Evolutionary conservation across 805 yeast species (phyloP).

Genomic region (Candida boidinii): DNA sequence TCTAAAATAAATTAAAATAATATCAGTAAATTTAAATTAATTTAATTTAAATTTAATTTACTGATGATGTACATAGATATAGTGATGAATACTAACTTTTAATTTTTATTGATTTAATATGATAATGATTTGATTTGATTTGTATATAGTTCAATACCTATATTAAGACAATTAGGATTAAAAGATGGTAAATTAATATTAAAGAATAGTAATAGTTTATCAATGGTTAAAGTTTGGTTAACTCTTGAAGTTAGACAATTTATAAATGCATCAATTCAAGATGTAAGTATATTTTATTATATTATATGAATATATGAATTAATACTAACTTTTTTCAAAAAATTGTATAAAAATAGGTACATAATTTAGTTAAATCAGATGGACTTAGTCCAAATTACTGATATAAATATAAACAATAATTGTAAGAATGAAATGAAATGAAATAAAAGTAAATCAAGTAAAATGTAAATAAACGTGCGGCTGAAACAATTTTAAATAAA

Average conservation of each 20-base stretch:
- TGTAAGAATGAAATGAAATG: neutral
- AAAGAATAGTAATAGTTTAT: slow-evolving; percentile 49
- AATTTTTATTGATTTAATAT: neutral
- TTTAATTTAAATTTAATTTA: neutral
- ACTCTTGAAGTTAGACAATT: slow-evolving; percentile 85
- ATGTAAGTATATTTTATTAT: slow-evolving; percentile 36
- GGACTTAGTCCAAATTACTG: slow-evolving; percentile 57
- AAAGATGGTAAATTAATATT: slow-evolving; percentile 56
- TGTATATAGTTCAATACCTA: slow-evolving; percentile 62
- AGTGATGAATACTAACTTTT: neutral
- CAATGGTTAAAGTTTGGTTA: slow-evolving; percentile 87
- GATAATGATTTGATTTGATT: neutral
- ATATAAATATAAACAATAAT: neutral
- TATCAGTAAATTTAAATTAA: neutral
- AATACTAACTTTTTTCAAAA: slow-evolving; percentile 9
- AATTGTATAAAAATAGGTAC: slow-evolving; percentile 23
- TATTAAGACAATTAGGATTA: slow-evolving; percentile 71
- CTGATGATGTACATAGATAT: neutral
- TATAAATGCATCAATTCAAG: slow-evolving; percentile 75
- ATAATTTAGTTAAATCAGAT: slow-evolving; percentile 53
- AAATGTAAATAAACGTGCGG: too few relatives aligned
- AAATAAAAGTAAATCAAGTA: too few relatives aligned
- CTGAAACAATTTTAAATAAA: too few relatives aligned
- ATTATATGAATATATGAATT: neutral
- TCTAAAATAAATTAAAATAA: slow-evolving; percentile 6